phyloP scores from a whole-genome alignment of 2,329 filamentous ascomycete species.

The Fusarium haematococcum region DNA sequence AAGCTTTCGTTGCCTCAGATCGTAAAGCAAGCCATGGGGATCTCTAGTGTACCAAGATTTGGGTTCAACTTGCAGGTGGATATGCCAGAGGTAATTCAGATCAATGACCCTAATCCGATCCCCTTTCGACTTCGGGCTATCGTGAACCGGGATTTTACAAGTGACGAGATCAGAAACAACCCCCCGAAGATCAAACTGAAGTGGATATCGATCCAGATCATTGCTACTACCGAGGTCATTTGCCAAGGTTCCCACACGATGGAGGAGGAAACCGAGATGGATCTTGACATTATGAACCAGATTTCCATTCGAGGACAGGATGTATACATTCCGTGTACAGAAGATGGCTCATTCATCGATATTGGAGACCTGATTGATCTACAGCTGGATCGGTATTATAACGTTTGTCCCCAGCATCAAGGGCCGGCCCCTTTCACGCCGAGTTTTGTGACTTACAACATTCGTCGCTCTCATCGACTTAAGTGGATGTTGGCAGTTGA shows the following conservation, averaged over 20 bases:
- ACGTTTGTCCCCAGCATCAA: not conserved
- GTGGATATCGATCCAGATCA: constrained; percentile 13
- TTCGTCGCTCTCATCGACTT: constrained; percentile 37
- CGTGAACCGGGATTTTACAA: constrained; percentile 26
- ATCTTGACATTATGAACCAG: not conserved
- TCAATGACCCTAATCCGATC: constrained; percentile 40
- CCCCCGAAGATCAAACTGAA: constrained; percentile 28
- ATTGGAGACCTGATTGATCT: constrained; percentile 20
- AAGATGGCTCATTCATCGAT: not conserved
- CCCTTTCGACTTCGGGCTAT: constrained; percentile 36
- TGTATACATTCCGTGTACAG: constrained; percentile 11
- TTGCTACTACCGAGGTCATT: constrained; percentile 5
- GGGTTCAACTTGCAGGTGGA: constrained; percentile 42
- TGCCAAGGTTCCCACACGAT: constrained; percentile 13
- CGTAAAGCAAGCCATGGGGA: constrained; percentile 47
- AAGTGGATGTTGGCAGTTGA: constrained; percentile 26
- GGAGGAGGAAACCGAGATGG: not conserved
- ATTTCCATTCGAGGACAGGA: not conserved
- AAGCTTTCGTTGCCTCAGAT: constrained; percentile 50
- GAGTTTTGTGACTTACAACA: constrained; percentile 43
- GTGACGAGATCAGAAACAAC: constrained; percentile 16
- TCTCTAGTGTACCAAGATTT: constrained; percentile 49
- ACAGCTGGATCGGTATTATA: not conserved
- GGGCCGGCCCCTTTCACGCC: constrained; percentile 2
- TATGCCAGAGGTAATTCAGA: constrained; percentile 46